Conservation (phyloP, 768 basidiomycete genomes). For the Macrolepiota albuminosa region DNA sequence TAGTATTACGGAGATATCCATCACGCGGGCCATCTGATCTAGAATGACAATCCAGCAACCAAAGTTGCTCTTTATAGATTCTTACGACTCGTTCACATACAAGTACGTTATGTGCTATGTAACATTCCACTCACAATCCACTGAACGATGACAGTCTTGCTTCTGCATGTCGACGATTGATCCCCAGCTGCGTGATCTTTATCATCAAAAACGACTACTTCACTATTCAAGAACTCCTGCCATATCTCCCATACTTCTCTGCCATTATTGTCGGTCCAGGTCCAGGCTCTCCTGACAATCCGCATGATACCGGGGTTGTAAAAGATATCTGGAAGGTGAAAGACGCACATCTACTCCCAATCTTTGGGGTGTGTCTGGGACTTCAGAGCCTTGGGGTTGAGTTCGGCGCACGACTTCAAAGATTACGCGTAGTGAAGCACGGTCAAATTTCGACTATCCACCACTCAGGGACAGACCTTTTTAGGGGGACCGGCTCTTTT, state of each 20-base stretch:
- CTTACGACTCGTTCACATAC: constrained; percentile 86
- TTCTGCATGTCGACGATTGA: constrained; percentile 58
- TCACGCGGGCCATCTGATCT: neutral
- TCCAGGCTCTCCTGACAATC: constrained; percentile 67
- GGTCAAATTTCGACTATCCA: constrained; percentile 66
- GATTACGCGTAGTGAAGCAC: constrained; percentile 69
- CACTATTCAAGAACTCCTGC: constrained; percentile 42
- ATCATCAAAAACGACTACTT: constrained; percentile 73
- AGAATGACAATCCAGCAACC: constrained; percentile 36
- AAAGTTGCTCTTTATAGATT: constrained; percentile 69
- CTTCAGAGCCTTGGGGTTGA: constrained; percentile 71
- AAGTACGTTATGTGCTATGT: constrained; percentile 47
- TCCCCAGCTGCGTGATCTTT: constrained; percentile 56
- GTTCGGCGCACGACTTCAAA: constrained; percentile 55
- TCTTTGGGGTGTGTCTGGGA: constrained; percentile 83
- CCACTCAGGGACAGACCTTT: constrained; percentile 57
- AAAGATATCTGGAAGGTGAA: constrained; percentile 65
- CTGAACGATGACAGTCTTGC: constrained; percentile 49
- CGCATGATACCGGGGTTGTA: constrained; percentile 63
- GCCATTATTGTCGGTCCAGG: constrained; percentile 76
- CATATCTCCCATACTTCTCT: constrained; percentile 56
- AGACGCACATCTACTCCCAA: constrained; percentile 49
- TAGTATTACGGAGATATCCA: neutral
- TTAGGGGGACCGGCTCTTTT: constrained; percentile 48
- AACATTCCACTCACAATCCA: neutral